phyloP scores from a whole-genome alignment of 768 basidiomycete species.

The Cubamyces lactineus region DNA sequence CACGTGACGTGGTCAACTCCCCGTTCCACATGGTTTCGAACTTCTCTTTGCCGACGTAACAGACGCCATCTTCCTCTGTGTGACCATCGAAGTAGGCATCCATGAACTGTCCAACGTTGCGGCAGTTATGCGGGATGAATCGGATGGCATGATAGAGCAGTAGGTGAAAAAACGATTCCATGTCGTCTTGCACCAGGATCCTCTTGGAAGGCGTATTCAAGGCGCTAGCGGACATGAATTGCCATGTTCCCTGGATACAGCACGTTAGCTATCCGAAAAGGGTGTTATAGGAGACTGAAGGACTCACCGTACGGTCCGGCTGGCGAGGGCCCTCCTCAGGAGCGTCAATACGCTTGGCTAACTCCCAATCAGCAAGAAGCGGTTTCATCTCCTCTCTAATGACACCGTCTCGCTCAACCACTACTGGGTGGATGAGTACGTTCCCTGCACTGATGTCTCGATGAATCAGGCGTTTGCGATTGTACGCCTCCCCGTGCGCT shows the following conservation, averaged over 20 bases:
- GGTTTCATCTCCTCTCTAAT: background rate
- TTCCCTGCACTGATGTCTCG: conserved; percentile 20
- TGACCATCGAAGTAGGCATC: conserved; percentile 14
- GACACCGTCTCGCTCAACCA: background rate
- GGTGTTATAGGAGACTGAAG: no score
- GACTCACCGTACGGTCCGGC: conserved; percentile 9
- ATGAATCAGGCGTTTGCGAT: conserved; percentile 3
- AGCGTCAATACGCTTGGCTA: background rate
- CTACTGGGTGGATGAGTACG: background rate
- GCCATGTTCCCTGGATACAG: conserved; percentile 9
- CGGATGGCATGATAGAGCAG: conserved; percentile 18
- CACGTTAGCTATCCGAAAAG: background rate
- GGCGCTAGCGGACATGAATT: conserved; percentile 8
- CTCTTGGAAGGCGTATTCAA: background rate
- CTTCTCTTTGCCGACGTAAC: background rate
- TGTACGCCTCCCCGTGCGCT: conserved; percentile 4
- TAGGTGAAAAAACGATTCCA: conserved; percentile 19
- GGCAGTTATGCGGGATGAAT: conserved; percentile 19
- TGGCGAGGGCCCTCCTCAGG: background rate
- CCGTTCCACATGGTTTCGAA: background rate
- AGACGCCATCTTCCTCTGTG: background rate
- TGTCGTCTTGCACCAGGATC: conserved; percentile 9
- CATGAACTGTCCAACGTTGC: conserved; percentile 12
- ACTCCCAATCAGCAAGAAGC: conserved; percentile 17
- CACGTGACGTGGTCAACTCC: background rate